Evolutionary conservation across 768 basidiomycete genomes (phyloP).

Genomic region (Tylopilus felleus): DNA sequence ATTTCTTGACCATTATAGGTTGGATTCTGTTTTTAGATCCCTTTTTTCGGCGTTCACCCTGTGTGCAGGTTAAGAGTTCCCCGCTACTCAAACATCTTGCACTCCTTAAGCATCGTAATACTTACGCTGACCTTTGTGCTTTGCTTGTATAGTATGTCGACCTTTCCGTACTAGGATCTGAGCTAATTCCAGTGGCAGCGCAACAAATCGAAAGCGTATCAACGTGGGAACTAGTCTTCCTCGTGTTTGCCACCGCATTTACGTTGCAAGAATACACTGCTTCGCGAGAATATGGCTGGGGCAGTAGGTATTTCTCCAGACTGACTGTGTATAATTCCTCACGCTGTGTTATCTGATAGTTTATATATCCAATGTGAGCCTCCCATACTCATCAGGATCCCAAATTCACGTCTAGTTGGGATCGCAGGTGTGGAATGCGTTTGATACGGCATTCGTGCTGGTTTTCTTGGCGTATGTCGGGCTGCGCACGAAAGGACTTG

Average conservation of each 20-base stretch:
- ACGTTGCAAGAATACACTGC: conserved; percentile 85
- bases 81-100: conserved; percentile 70
- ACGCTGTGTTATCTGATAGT: conserved; percentile 37
- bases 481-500: conserved; percentile 63
- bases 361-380: conserved; percentile 76
- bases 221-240: conserved; percentile 67
- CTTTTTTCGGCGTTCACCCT: not conserved
- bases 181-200: conserved; percentile 41
- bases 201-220: conserved; percentile 51
- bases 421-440: conserved; percentile 83
- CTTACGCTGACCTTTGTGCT: conserved; percentile 68
- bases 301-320: conserved; percentile 51
- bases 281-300: conserved; percentile 84
- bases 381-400: not conserved
- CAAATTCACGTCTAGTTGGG: not conserved
- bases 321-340: conserved; percentile 1
- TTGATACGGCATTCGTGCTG: conserved; percentile 72
- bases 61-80: conserved; percentile 71
- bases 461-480: conserved; percentile 67
- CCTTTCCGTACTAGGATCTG: not conserved
- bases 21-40: not conserved
- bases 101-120: conserved; percentile 72
- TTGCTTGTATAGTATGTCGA: conserved; percentile 65
- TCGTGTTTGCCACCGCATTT: conserved; percentile 75
- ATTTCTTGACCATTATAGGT: conserved; percentile 84